These are phyloP conservation scores for Phialophora verrucosa DNA, from an alignment of 2,329 filamentous ascomycete genomes.

Conservation along the genomic window DNA sequence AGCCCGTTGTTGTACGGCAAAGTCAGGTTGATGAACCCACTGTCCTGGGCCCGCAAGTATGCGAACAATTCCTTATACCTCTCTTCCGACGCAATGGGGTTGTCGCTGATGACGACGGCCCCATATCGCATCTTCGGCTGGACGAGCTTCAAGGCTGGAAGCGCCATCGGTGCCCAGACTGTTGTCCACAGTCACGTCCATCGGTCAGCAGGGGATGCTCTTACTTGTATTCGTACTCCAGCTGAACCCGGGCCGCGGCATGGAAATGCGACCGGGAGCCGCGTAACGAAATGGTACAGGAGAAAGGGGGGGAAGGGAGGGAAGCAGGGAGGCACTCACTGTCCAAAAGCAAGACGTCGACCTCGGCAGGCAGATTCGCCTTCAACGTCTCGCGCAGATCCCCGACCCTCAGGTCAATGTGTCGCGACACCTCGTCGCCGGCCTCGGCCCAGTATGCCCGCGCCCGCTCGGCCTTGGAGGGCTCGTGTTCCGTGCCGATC, in stretches of 20 bases:
- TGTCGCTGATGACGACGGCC: constrained; percentile 49
- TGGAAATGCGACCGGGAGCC: background rate
- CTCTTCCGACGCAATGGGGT: constrained; percentile 42
- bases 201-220: background rate
- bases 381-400: constrained; percentile 50
- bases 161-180: constrained; percentile 50
- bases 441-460: constrained; percentile 46
- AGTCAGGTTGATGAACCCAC: constrained; percentile 58
- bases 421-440: constrained; percentile 42
- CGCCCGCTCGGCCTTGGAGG: constrained; percentile 44
- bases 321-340: constrained; percentile 38
- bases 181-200: background rate
- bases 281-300: background rate
- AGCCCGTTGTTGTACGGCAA: constrained; percentile 58
- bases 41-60: constrained; percentile 47
- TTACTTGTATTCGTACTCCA: background rate
- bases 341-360: constrained; percentile 46
- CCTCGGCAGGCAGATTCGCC: constrained; percentile 40
- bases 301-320: too few relatives aligned
- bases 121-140: constrained; percentile 45
- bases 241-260: too few relatives aligned
- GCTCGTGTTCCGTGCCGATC: constrained; percentile 50
- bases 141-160: constrained; percentile 48
- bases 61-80: constrained; percentile 45
- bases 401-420: constrained; percentile 50